Evolutionary conservation across 1,139 yeast species (phyloP), one percentile per base, ranked within the genome.

Genomic region (Pichia sp.): DNA sequence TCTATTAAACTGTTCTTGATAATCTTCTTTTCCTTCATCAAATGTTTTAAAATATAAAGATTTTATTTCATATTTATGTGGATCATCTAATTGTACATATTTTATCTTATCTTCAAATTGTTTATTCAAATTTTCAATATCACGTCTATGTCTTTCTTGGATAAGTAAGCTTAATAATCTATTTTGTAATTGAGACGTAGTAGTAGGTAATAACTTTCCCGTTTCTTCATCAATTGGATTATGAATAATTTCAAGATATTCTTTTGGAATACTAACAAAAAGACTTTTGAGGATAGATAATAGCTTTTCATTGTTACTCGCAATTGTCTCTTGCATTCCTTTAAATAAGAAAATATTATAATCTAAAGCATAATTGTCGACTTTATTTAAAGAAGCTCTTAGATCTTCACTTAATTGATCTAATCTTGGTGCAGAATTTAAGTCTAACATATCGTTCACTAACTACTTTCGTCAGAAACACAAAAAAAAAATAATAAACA

Each of bases 321-420:
- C 39, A 33, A 64, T 46, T 2, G 56, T 42, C 2, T 51, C 48
- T 10, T 46, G 46, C 20, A 64, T 60, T 1, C 64, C 64, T 40
- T 55, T 53, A 45, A 55, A 60, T 5, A 64, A 48, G 35, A 62
- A 61, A 25, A 64, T 62, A 43, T 64, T 64, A 50, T 60, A 64
- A 44, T 64, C 68, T 6, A 64, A 47, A 0, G 65, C 64, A 32
- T 60, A 64, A 30, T 62, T 64, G 9, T 67, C 62, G 4, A 64
- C 58, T 28, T 44, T 35, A 16, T 16, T 0, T 54, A 30, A 9
- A 64, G 48, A 24, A 50, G 46, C 4, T 47, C 41, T 7, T 36
- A n/a, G n/a, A n/a, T n/a, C 45, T 2, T 45, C 44, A 5, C 32
- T 28, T 24, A 51, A 35, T 22, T 24, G 7, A 6, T 24, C 28